Base-by-base conservation (phyloP, 176 grass and related monocot genomes). In the Melocanna baccifera region DNA sequence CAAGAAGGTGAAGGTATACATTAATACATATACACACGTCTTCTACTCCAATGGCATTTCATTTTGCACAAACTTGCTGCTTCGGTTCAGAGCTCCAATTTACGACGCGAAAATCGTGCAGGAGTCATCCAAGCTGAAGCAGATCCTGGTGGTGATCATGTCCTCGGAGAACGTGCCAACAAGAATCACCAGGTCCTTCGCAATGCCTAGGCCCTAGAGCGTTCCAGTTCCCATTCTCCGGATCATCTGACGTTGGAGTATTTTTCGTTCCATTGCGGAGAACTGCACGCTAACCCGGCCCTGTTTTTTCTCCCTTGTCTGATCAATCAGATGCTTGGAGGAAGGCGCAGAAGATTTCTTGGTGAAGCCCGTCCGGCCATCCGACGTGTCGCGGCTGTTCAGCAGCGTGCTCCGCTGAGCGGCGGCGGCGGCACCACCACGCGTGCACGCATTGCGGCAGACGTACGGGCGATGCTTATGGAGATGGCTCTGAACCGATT, bases 111-210 rank as follows among this genome's bases (percentile, higher is more conserved):
- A 81, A 50, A 74, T 62, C 19, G 19, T 39, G n/a, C 76, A 98
- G 93, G 93, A 87, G 84, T 99, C 93, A 20, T 92, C 89, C 19
- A 30, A 89, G 16, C 73, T 96, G 76, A 96, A 73, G 78, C 69
- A 91, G 76, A 99, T 96, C 68, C 96, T 93, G 0, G 96, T 99
- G 62, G 93, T 94, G 77, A 99, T 99, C 79, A 99, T 99, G 96
- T 99, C 93, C 13, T 99, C 96, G 0, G 96, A 99, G 85, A 87
- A 99, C 41, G 87, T 99, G 19, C 90, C 88, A 0, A 96, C 92
- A 4, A 96, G 96, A 71, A 94, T 94, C 77, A 90, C 72, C 71
- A 92, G 88, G 93, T 90, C 41, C 12, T 11, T 34, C 39, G 22
- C 3, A 20, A 4, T 2, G 5, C 46, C 12, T 48, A 48, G 15